Evolutionary conservation across 2,329 filamentous ascomycete genomes (phyloP).

Genomic region (Teratosphaeria gauchensis): DNA sequence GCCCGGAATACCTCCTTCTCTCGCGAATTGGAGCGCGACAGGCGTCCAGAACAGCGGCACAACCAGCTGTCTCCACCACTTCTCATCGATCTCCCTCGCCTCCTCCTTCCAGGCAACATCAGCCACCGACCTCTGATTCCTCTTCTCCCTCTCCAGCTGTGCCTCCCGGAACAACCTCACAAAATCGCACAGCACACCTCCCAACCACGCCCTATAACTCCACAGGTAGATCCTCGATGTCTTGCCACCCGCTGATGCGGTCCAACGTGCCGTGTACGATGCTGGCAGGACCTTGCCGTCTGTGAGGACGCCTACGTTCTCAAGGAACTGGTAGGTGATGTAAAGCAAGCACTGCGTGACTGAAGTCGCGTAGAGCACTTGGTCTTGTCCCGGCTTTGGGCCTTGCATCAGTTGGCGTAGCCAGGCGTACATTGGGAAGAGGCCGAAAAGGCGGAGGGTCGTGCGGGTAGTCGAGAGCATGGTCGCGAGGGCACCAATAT

Average conservation of each 20-base stretch:
- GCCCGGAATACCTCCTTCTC: slow-evolving; percentile 31
- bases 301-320: slow-evolving; percentile 35
- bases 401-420: slow-evolving; percentile 31
- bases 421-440: slow-evolving; percentile 37
- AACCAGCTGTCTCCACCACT: slow-evolving; percentile 35
- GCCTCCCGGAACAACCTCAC: slow-evolving; percentile 33
- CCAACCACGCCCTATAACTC: slow-evolving; percentile 35
- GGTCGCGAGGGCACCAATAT: slow-evolving; percentile 27
- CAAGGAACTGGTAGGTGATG: slow-evolving; percentile 34
- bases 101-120: slow-evolving; percentile 22
- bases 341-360: slow-evolving; percentile 33
- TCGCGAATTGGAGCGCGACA: slow-evolving; percentile 33
- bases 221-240: slow-evolving; percentile 32
- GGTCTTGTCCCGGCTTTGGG: slow-evolving; percentile 32
- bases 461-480: slow-evolving; percentile 34
- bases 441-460: slow-evolving; percentile 35
- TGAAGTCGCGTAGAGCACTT: slow-evolving; percentile 33
- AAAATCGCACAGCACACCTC: slow-evolving; percentile 35
- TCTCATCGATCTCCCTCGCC: slow-evolving; percentile 30
- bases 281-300: slow-evolving; percentile 31
- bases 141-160: slow-evolving; percentile 29
- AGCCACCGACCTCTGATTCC: slow-evolving; percentile 16
- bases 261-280: slow-evolving; percentile 27
- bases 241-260: slow-evolving; percentile 18
- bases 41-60: slow-evolving; percentile 36